Evolutionary conservation across 805 yeast species (phyloP).

Genomic region (Wickerhamomyces chambardii): DNA sequence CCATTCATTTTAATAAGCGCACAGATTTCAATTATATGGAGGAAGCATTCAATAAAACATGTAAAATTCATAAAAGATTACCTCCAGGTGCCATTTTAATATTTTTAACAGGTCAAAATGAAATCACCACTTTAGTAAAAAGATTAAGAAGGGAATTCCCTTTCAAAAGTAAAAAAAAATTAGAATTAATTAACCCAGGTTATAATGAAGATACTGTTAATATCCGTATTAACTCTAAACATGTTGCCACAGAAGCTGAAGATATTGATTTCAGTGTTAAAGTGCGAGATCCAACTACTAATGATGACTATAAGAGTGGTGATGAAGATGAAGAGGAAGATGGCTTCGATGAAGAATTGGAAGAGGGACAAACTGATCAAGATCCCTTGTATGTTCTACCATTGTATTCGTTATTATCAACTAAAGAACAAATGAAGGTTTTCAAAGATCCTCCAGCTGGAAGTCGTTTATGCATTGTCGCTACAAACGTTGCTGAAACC

Average conservation of each 20-base stretch:
- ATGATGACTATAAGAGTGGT: conserved; percentile 27
- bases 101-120: conserved; percentile 92
- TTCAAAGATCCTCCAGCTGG: conserved; percentile 82
- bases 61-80: conserved; percentile 75
- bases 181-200: conserved; percentile 10
- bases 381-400: conserved; percentile 91
- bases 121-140: conserved; percentile 70
- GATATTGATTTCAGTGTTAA: conserved; percentile 70
- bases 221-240: conserved; percentile 44
- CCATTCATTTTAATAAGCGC: conserved; percentile 78
- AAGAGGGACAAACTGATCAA: conserved; percentile 57
- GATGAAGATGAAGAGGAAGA: conserved; percentile 39
- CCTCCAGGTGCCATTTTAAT: conserved; percentile 94
- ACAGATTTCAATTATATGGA: conserved; percentile 76
- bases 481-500: conserved; percentile 97
- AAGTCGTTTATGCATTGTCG: conserved; percentile 81
- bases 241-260: conserved; percentile 75
- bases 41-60: conserved; percentile 77
- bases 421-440: conserved; percentile 89
- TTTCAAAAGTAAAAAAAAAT: conserved; percentile 22
- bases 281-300: conserved; percentile 21
- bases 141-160: conserved; percentile 65
- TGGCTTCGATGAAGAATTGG: conserved; percentile 60
- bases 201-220: conserved; percentile 27
- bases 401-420: conserved; percentile 86